Evolutionary conservation across 2,329 filamentous ascomycete species (phyloP), one percentile per base, ranked within the genome.

Genomic region (Rhynchosporium agropyri): DNA sequence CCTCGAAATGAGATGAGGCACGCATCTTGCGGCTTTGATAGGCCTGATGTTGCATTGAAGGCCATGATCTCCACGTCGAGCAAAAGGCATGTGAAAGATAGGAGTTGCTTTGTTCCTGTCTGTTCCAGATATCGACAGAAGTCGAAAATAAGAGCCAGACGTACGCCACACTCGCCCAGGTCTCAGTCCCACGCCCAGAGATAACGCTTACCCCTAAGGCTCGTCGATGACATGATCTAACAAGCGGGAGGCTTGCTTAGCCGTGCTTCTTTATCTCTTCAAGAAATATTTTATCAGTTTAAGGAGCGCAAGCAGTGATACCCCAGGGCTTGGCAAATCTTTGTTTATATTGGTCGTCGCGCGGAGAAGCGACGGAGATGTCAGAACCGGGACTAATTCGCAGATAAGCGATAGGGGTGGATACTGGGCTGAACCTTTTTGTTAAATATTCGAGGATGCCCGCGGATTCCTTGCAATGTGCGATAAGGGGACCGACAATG

Each of bases 121-220:
- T 46, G 6, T 6, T 36, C 9, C 33, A 36, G 9, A 46, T 46
- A 20, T 20, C n/a, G 4, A 46, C 6, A 20, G 7, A 46, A n/a
- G 43, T 20, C n/a, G n/a, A 33, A 13, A 33, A 54, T 15, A 12
- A 33, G n/a, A 46, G 43, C 42, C 42, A 45, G 42, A 6, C 43
- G 43, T 20, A 38, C 26, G n/a, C 36, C 43, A 20, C 10, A 26
- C 26, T 10, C 36, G 20, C 51, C 51, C 26, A 4, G 20, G 57
- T 59, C 46, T 51, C 45, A 59, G 46, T 60, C 58, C 58, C 58
- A 51, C 58, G 58, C 58, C 58, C 57, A 60, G 42, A 63, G 61
- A 63, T 63, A 63, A 63, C 58, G 65, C 29, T 60, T 28, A 20
- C 49, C 31, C 7, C 15, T 33, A 31, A 15, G 15, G 31, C 28